Base-by-base conservation (phyloP, 768 basidiomycete species). In the Mycena haematopus region DNA sequence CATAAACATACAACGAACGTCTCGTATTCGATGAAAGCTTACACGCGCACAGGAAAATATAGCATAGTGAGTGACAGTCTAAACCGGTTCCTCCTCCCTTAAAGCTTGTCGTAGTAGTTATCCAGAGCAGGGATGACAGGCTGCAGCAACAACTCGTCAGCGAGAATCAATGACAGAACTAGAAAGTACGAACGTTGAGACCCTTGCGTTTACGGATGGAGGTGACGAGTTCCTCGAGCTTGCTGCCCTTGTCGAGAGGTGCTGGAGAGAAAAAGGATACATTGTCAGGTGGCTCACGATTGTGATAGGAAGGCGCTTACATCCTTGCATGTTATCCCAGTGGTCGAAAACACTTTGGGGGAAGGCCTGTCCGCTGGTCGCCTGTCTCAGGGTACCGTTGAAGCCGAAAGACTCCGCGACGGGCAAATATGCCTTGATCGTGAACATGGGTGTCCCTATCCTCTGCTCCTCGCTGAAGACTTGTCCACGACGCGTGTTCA, bases 391-490 rank as follows among this genome's bases (percentile, higher is more conserved):
- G 71, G 92, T 95, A 69, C 91, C 93, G 78, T 95, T 99, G 91
- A 99, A 99, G 70, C 96, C 96, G 81, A 97, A 96, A 17, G 92
- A 95, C 79, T 94, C 93, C 74, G 82, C 80, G 75, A 95, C 93
- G 70, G 95, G 94, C 36, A 95, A 84, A 84, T 94, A 95, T 36
- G 95, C 95, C 86, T 97, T 99, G 80, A 99, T 91, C 49, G 92
- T 99, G 89, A 96, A 96, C 95, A 98, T 97, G 65, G 97, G 97
- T 29, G 97, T 99, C 81, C 97, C 96, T 2, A 88, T 82, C 71
- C 96, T 84, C 80, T 99, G 97, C 80, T 98, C 96, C 79, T 98
- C 93, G 69, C 91, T 92, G 87, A 96, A 96, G 65, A 99, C 96
- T 77, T 97, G 95, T 67, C 96, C 96, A 87, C 96, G 93, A 74